Evolutionary conservation across 108 stramenopile genomes (phyloP).

Genomic region (Cyclotella atomus): DNA sequence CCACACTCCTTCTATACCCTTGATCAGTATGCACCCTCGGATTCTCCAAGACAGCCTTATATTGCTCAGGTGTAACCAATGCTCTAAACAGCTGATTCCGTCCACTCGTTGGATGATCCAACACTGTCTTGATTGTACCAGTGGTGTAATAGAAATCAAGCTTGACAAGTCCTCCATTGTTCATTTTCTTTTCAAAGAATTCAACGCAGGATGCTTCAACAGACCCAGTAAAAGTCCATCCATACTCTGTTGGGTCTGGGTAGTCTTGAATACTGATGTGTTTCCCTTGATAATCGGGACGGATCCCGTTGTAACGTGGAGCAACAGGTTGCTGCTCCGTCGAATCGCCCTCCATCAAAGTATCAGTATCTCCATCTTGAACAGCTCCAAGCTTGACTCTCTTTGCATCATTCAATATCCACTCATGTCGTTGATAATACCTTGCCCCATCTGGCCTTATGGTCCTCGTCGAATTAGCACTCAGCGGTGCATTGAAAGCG

Average conservation of each 20-base stretch:
- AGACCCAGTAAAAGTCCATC: slow-evolving; percentile 70
- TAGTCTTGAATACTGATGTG: slow-evolving; percentile 44
- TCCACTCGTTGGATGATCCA: slow-evolving; percentile 59
- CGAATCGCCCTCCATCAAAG: neutral
- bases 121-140: slow-evolving; percentile 56
- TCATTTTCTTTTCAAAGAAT: slow-evolving; percentile 57
- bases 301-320: slow-evolving; percentile 47
- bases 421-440: slow-evolving; percentile 37
- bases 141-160: slow-evolving; percentile 71
- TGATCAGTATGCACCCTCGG: slow-evolving; percentile 32
- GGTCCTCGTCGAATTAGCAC: slow-evolving; percentile 23
- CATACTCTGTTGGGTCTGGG: slow-evolving; percentile 60
- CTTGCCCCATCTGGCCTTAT: slow-evolving; percentile 31
- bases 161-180: slow-evolving; percentile 44
- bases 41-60: slow-evolving; percentile 29
- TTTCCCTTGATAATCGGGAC: slow-evolving; percentile 37
- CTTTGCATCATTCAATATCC: slow-evolving; percentile 31
- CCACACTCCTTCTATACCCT: slow-evolving; percentile 27
- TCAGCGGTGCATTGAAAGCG: slow-evolving; percentile 34
- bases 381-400: slow-evolving; percentile 26
- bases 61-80: slow-evolving; percentile 26
- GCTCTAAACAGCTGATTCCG: slow-evolving; percentile 48
- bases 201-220: slow-evolving; percentile 43
- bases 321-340: neutral
- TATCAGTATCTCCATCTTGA: neutral